phyloP scores from a whole-genome alignment of 768 basidiomycete species.

The Macrocybe gigantea region DNA sequence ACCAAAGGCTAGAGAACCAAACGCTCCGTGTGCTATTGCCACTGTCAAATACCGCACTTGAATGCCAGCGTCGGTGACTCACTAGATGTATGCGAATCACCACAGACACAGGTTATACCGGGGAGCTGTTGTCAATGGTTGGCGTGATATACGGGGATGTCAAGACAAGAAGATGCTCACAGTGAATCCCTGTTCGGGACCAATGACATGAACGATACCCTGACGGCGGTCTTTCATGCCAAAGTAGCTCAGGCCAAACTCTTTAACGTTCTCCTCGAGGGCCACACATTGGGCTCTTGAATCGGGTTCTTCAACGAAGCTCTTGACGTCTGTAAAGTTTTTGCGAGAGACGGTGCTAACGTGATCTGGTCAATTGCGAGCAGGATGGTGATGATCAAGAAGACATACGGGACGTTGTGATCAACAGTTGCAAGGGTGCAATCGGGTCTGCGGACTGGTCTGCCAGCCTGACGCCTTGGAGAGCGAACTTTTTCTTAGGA shows the following conservation, averaged over 20 bases:
- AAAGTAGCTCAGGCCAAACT: conserved; percentile 89
- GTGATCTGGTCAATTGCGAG: conserved; percentile 1
- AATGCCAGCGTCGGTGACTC: conserved; percentile 19
- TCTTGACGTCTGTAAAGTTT: conserved; percentile 61
- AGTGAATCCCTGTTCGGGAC: conserved; percentile 92
- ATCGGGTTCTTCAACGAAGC: conserved; percentile 81
- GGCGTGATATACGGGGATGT: background rate
- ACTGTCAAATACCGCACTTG: conserved; percentile 1
- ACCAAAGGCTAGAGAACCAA: conserved; percentile 89
- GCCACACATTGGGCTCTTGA: conserved; percentile 80
- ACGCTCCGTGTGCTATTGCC: conserved; percentile 76
- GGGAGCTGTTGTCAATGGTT: conserved; percentile 42
- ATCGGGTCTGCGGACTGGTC: conserved; percentile 78
- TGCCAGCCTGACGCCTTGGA: conserved; percentile 61
- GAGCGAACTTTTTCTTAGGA: conserved; percentile 9
- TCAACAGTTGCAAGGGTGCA: conserved; percentile 88
- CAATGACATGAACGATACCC: conserved; percentile 90
- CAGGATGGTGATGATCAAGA: background rate
- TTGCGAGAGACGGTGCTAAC: conserved; percentile 67
- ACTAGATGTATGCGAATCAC: conserved; percentile 94
- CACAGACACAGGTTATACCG: conserved; percentile 81
- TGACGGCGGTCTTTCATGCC: conserved; percentile 87
- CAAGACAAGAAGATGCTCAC: conserved; percentile 25
- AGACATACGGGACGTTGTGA: conserved; percentile 78
- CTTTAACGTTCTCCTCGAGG: conserved; percentile 85